A percentile compares a stretch with the other conserved stretches of the same genome.
Conservation (phyloP, 1,139 yeast species). For the Suhomyces bokatorum region DNA sequence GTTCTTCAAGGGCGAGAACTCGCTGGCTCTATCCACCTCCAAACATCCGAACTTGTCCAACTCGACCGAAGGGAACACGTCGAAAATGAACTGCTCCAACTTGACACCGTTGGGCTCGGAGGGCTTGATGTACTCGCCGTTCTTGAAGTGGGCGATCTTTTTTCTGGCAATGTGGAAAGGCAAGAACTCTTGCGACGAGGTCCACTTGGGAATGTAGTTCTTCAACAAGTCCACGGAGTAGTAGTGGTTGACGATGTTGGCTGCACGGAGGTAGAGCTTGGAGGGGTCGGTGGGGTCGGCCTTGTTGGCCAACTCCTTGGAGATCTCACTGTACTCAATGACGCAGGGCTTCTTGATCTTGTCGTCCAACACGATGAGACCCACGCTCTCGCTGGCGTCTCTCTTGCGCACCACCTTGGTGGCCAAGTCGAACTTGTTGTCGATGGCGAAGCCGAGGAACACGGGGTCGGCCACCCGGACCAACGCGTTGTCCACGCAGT, state of each 20-base stretch:
- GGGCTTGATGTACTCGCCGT: conserved; percentile 60
- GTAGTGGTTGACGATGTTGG: conserved; percentile 96
- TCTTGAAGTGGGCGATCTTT: conserved; percentile 66
- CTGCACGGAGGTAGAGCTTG: conserved; percentile 80
- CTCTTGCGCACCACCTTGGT: conserved; percentile 95
- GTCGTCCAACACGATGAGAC: conserved; percentile 78
- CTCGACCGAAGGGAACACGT: conserved; percentile 82
- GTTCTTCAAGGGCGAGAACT: conserved; percentile 93
- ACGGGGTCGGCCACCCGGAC: conserved; percentile 95
- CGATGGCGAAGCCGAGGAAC: conserved; percentile 83
- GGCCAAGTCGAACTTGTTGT: conserved; percentile 67
- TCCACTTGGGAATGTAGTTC: conserved; percentile 67
- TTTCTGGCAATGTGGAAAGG: conserved; percentile 95
- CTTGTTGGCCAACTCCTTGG: conserved; percentile 68
- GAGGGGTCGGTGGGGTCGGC: conserved; percentile 48
- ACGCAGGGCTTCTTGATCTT: conserved; percentile 73
- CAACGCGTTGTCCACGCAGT: conserved; percentile 91
- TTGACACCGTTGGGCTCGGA: conserved; percentile 83
- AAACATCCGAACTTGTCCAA: conserved; percentile 82
- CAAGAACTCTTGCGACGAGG: conserved; percentile 58
- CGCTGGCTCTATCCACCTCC: conserved; percentile 82
- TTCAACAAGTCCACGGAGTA: conserved; percentile 75
- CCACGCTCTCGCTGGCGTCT: conserved; percentile 85
- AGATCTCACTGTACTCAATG: conserved; percentile 91
- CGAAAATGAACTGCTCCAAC: conserved; percentile 95